A percentile compares a stretch with the other conserved stretches of the same genome.
Conservation (phyloP, 768 basidiomycete species). For the Suillus tomentosus region DNA sequence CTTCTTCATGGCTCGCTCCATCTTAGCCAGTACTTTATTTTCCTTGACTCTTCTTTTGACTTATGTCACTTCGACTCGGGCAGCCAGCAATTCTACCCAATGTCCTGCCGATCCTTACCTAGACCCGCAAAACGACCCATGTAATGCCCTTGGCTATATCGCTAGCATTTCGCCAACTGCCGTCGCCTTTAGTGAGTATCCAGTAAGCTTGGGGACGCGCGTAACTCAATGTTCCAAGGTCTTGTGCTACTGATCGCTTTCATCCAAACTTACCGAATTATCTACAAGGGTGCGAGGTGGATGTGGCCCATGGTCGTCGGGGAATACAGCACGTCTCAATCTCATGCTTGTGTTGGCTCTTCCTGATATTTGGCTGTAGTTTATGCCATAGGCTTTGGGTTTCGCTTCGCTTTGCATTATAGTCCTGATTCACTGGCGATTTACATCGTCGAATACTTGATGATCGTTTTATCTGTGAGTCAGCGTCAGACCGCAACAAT, state of each 20-base stretch:
- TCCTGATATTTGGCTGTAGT: conserved; percentile 33
- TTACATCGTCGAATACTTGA: conserved; percentile 59
- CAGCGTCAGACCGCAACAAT: not conserved
- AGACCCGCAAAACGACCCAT: conserved; percentile 53
- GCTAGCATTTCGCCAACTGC: conserved; percentile 52
- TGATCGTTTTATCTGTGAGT: conserved; percentile 56
- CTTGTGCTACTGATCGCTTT: conserved; percentile 45
- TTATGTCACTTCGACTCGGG: conserved; percentile 1
- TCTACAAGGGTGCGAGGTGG: conserved; percentile 51
- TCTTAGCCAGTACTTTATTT: not conserved
- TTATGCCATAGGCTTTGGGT: conserved; percentile 56
- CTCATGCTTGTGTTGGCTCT: not conserved
- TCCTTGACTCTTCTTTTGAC: conserved; percentile 8
- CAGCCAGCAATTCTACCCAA: conserved; percentile 5
- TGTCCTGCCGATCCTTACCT: conserved; percentile 42
- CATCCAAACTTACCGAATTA: conserved; percentile 44
- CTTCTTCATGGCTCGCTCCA: not conserved
- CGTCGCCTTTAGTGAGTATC: conserved; percentile 46
- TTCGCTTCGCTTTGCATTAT: conserved; percentile 55
- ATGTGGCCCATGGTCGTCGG: conserved; percentile 68
- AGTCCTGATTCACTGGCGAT: conserved; percentile 53
- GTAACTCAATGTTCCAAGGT: conserved; percentile 21
- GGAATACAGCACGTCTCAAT: conserved; percentile 46
- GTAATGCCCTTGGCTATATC: conserved; percentile 59
- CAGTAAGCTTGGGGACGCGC: not conserved